Evolutionary conservation across 768 basidiomycete species (phyloP), one percentile per base, ranked within the genome.

Genomic region (Naganishia antarctica): DNA sequence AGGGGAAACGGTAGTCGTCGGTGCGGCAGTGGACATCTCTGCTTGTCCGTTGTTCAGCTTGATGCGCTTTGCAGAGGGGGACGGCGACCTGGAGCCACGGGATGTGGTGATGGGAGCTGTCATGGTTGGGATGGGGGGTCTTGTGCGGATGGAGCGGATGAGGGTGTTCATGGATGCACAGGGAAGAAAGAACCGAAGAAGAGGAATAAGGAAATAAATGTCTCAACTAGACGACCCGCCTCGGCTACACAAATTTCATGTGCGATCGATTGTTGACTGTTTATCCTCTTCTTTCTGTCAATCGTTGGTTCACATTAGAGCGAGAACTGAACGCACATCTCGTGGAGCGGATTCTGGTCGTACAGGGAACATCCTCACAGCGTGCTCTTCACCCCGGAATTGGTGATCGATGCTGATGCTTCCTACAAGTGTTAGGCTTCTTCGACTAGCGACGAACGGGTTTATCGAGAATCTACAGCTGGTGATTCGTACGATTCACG

Each of bases 381-480:
- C 86, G 91, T 96, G 77, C 65, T 89, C 34, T 26, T 47, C 18
- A 21, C 37, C 3, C 3, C 29, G n/a, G 29, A 11, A 51, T 28
- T 34, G 45, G 32, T 25, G 18, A 12, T 9, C 23, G n/a, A 25
- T 37, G 57, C 34, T 29, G 34, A 12, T 40, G 31, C 44, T 62
- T 46, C 49, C 34, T 46, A 67, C 90, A 60, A 96, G 91, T 0
- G 81, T 93, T 64, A 86, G 92, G 37, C 79, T 94, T 18, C 86
- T 90, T 3, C 84, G 92, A 62, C 81, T 96, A 50, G 84, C 87
- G 0, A 81, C 88, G 50, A 96, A 96, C 70, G 86, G 86, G 13
- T 93, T 89, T 78, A 81, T 96, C 51, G 91, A 94, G 73, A 92
- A 91, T 70, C 82, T 91, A 32, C 90, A 93, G 73, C 81, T 96